Conservation (phyloP, 1,284 basidiomycete species). For the Athelia psychrophila region DNA sequence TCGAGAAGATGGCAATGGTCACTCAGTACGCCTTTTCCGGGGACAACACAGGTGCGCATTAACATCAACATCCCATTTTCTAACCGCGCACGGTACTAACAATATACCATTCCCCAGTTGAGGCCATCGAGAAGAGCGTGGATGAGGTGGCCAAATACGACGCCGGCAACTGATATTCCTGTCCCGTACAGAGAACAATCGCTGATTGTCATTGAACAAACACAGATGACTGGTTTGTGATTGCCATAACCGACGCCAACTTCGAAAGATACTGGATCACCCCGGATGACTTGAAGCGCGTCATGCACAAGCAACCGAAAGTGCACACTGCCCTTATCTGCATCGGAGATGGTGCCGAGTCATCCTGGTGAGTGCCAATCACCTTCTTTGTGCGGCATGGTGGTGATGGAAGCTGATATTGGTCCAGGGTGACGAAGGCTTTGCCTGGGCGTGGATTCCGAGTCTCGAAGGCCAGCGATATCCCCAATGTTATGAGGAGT, state of each 20-base stretch:
- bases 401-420: not conserved
- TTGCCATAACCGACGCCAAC: conserved; percentile 67
- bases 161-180: conserved; percentile 38
- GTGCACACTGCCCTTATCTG: conserved; percentile 65
- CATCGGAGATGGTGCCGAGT: conserved; percentile 67
- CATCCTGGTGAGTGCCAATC: conserved; percentile 43
- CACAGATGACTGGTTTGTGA: conserved; percentile 66
- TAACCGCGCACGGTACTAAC: not conserved
- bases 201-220: not conserved
- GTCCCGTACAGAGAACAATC: not conserved
- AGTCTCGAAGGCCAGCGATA: conserved; percentile 47
- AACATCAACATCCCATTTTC: not conserved
- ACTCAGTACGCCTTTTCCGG: conserved; percentile 68
- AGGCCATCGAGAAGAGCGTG: conserved; percentile 61
- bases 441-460: conserved; percentile 49
- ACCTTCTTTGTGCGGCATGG: not conserved
- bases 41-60: conserved; percentile 53
- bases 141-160: conserved; percentile 58
- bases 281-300: conserved; percentile 51
- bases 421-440: conserved; percentile 50
- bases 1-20: conserved; percentile 65
- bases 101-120: conserved; percentile 35
- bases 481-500: conserved; percentile 46
- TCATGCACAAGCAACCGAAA: conserved; percentile 59
- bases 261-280: conserved; percentile 62